Percentiles rank a stretch among this genome's conserved stretches.
Conservation (phyloP, 345 rosid genomes). For the Eucalyptus polyanthemos region DNA sequence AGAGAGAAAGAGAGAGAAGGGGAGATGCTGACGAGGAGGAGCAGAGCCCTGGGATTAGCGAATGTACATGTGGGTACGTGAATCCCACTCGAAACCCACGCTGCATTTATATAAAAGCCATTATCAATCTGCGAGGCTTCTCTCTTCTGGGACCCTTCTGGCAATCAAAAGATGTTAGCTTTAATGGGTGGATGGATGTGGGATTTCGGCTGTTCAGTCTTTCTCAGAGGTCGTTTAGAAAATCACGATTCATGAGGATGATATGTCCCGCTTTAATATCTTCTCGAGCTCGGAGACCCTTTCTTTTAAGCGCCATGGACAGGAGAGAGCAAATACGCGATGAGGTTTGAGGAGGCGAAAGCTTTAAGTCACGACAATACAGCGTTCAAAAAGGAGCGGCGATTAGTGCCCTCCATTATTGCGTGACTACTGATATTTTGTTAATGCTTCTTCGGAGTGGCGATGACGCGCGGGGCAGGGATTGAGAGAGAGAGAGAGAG, state of each 20-base stretch:
- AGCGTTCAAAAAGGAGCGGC: not conserved
- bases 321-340: not conserved
- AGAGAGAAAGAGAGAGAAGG: not conserved
- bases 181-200: not conserved
- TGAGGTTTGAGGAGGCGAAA: not conserved
- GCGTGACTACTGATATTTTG: not conserved
- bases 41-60: not conserved
- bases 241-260: not conserved
- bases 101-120: not conserved
- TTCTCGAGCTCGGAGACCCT: not conserved
- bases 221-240: not conserved
- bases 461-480: not conserved
- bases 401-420: not conserved
- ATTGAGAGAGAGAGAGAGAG: not conserved
- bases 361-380: not conserved
- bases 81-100: conserved; percentile 34
- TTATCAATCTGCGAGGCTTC: not conserved
- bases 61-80: conserved; percentile 7
- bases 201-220: not conserved
- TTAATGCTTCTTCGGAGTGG: not conserved
- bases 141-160: not conserved
- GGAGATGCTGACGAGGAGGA: conserved; percentile 10
- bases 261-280: not conserved
- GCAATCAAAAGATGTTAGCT: not conserved
- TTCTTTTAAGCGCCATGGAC: not conserved